Conservation (phyloP, 441 rosid species). For the Eutrema salsugineum region DNA sequence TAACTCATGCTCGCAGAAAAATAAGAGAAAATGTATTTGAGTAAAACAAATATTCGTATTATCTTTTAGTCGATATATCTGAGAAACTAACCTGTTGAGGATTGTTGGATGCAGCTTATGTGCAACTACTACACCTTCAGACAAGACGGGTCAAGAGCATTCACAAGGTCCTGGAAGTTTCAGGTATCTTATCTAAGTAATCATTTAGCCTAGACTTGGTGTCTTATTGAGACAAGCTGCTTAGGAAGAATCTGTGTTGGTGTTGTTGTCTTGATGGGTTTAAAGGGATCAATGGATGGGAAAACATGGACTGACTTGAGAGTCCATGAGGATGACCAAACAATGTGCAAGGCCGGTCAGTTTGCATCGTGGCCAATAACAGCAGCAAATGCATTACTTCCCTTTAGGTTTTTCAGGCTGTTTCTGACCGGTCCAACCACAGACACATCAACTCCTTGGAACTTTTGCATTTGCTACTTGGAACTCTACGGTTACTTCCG, state of each 20-base stretch:
- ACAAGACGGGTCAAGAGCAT: constrained; percentile 90
- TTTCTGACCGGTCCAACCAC: constrained; percentile 66
- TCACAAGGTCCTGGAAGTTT: constrained; percentile 72
- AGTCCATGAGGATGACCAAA: constrained; percentile 74
- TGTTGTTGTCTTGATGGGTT: background rate
- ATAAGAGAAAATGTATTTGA: background rate
- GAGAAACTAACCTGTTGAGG: background rate
- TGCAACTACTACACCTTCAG: constrained; percentile 92
- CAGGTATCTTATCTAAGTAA: constrained; percentile 56
- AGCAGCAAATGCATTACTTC: constrained; percentile 74
- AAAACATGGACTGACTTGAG: constrained; percentile 69
- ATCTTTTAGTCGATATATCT: background rate
- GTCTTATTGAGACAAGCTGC: background rate
- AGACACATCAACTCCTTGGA: constrained; percentile 74
- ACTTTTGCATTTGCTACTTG: constrained; percentile 84
- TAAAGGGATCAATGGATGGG: constrained; percentile 85
- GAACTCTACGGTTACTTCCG: constrained; percentile 91
- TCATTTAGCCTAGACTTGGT: background rate
- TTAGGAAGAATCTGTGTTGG: background rate
- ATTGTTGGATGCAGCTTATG: constrained; percentile 69
- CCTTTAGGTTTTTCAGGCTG: constrained; percentile 79
- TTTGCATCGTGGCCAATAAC: constrained; percentile 81
- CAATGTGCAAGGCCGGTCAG: constrained; percentile 82
- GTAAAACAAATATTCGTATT: background rate
- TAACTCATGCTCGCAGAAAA: background rate